Conservation (phyloP, 768 basidiomycete genomes). For the Grammothele lineata region DNA sequence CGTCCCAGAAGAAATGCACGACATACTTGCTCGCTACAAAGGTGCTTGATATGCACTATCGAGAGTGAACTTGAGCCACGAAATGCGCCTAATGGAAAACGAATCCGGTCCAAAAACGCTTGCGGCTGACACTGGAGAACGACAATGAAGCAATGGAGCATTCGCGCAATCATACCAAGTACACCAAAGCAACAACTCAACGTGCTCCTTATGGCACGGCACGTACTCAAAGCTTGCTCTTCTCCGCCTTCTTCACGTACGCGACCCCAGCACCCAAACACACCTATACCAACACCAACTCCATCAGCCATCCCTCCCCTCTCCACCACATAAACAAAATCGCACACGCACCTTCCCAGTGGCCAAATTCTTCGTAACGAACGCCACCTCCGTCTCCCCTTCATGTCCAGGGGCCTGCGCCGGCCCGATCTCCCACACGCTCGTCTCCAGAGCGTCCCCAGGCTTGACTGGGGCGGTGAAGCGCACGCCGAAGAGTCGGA, state of each 20-base stretch:
- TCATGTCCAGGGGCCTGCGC: slow-evolving; percentile 25
- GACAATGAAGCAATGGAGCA: too few species aligned
- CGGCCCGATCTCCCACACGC: slow-evolving; percentile 69
- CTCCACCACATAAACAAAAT: neutral
- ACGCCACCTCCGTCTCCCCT: slow-evolving; percentile 34
- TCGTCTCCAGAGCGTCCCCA: slow-evolving; percentile 75
- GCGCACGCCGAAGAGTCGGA: slow-evolving; percentile 66
- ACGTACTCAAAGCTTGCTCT: slow-evolving; percentile 36
- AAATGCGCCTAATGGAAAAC: too few species aligned
- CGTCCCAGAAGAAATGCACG: too few species aligned
- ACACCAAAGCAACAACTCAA: too few species aligned
- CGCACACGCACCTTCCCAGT: slow-evolving; percentile 34
- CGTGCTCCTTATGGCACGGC: neutral
- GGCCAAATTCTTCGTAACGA: slow-evolving; percentile 34
- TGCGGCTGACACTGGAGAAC: too few species aligned
- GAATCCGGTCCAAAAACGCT: too few species aligned
- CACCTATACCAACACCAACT: slow-evolving; percentile 28
- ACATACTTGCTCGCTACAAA: too few species aligned
- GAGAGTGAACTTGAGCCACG: too few species aligned
- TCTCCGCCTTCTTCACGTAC: slow-evolving; percentile 50
- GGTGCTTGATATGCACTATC: too few species aligned
- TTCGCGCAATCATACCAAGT: too few species aligned
- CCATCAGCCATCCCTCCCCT: neutral
- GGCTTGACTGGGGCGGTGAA: slow-evolving; percentile 85
- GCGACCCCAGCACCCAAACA: slow-evolving; percentile 62